Percentiles rank a stretch among this genome's conserved stretches.
Conservation (phyloP, 257 asterid genomes). For the Fraxinus americana region DNA sequence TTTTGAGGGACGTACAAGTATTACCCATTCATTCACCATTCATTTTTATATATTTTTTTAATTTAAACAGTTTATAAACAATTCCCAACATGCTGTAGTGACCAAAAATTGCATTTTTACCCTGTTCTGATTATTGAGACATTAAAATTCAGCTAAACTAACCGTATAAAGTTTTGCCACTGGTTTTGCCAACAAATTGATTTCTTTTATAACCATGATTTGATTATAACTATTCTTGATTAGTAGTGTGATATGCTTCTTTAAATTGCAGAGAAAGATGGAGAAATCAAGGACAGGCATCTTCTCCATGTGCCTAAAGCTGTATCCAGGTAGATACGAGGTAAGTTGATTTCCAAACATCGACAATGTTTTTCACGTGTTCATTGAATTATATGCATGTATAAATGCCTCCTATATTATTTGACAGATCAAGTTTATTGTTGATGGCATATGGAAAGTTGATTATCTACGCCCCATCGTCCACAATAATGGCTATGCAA, state of each 20-base stretch:
- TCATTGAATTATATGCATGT: not conserved
- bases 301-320: slow-evolving; percentile 62
- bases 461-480: slow-evolving; percentile 79
- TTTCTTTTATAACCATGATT: not conserved
- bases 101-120: not conserved
- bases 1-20: no score
- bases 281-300: slow-evolving; percentile 62
- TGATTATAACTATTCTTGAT: slow-evolving; percentile 1
- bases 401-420: not conserved
- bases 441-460: slow-evolving; percentile 83
- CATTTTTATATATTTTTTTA: no score
- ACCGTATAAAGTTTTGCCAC: not conserved
- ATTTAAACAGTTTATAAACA: no score
- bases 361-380: not conserved
- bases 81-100: no score
- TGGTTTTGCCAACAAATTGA: not conserved
- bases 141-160: not conserved
- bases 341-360: slow-evolving; percentile 36
- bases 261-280: slow-evolving; percentile 85
- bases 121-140: not conserved
- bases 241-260: slow-evolving; percentile 18
- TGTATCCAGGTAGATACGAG: slow-evolving; percentile 95
- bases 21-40: no score
- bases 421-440: slow-evolving; percentile 87
- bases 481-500: slow-evolving; percentile 61